These are phyloP conservation scores for Metarhizium sp. DNA, from an alignment of 2,329 filamentous ascomycete species.

Conservation along the genomic window DNA sequence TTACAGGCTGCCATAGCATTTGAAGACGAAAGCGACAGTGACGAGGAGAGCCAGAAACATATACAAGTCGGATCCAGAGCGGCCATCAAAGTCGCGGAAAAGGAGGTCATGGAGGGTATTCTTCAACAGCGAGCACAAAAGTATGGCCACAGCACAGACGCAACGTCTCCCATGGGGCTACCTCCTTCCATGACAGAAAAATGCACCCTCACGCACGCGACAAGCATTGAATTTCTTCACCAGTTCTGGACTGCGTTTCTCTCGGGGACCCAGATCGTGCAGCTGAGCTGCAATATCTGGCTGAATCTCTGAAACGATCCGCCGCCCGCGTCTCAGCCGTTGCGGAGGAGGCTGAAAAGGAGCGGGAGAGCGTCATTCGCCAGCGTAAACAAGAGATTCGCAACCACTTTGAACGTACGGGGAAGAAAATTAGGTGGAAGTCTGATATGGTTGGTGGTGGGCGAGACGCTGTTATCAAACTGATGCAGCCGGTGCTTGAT, in stretches of 20 bases:
- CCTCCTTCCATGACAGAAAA: conserved; percentile 48
- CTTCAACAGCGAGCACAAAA: conserved; percentile 50
- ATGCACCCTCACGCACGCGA: conserved; percentile 69
- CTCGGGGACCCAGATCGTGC: conserved; percentile 74
- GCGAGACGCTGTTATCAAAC: conserved; percentile 60
- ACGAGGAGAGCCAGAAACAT: conserved; percentile 46
- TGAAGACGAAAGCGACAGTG: conserved; percentile 59
- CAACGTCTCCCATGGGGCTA: conserved; percentile 42
- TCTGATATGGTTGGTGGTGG: conserved; percentile 64
- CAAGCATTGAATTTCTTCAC: conserved; percentile 88
- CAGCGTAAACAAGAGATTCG: conserved; percentile 60
- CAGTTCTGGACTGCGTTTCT: conserved; percentile 94
- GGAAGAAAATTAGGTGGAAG: conserved; percentile 64
- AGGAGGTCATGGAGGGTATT: conserved; percentile 57
- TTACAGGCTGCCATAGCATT: conserved; percentile 59
- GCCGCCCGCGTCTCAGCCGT: conserved; percentile 72
- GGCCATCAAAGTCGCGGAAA: conserved; percentile 54
- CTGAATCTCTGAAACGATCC: conserved; percentile 72
- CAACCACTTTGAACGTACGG: conserved; percentile 61
- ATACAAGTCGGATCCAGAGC: conserved; percentile 60
- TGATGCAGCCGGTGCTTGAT: conserved; percentile 65
- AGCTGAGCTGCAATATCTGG: conserved; percentile 69
- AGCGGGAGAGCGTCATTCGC: conserved; percentile 58
- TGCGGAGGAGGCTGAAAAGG: conserved; percentile 67
- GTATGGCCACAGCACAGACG: conserved; percentile 38